These are phyloP conservation scores for Pinus taeda DNA, from an alignment of 75 land plant genomes.

Conservation along the genomic window DNA sequence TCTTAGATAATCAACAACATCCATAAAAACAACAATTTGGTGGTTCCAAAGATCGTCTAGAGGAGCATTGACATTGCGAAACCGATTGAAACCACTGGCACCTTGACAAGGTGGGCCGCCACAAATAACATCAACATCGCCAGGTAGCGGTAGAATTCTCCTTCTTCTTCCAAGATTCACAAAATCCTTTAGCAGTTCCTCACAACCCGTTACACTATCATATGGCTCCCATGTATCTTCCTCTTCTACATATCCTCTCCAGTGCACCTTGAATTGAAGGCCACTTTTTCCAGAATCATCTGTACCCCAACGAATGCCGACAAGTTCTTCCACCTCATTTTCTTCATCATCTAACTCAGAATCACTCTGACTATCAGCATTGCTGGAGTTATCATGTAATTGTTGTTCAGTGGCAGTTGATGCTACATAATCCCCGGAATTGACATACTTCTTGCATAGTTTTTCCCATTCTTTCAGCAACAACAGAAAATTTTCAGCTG, in stretches of 20 bases:
- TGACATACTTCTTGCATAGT: conserved; percentile 45
- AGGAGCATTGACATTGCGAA: too few species aligned
- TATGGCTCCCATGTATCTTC: conserved; percentile 94
- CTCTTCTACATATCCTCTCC: conserved; percentile 70
- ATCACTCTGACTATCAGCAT: not conserved
- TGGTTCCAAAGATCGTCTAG: too few species aligned
- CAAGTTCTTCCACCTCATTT: conserved; percentile 65
- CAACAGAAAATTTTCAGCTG: conserved; percentile 73
- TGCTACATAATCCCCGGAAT: not conserved
- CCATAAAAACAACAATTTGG: too few species aligned
- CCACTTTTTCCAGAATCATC: conserved; percentile 43
- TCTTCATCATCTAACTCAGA: conserved; percentile 29
- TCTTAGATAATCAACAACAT: too few species aligned
- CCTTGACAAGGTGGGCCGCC: too few species aligned
- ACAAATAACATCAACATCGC: too few species aligned
- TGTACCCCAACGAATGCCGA: conserved; percentile 74
- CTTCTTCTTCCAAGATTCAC: conserved; percentile 47
- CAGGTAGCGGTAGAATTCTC: conserved; percentile 77
- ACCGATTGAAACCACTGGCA: too few species aligned
- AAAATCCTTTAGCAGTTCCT: conserved; percentile 58
- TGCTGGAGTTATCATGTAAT: not conserved
- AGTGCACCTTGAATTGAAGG: conserved; percentile 76
- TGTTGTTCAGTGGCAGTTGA: not conserved
- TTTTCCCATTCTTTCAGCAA: conserved; percentile 83
- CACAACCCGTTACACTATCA: conserved; percentile 51